Base-by-base conservation (phyloP, 768 basidiomycete species). In the Lactifluus echinatus region DNA sequence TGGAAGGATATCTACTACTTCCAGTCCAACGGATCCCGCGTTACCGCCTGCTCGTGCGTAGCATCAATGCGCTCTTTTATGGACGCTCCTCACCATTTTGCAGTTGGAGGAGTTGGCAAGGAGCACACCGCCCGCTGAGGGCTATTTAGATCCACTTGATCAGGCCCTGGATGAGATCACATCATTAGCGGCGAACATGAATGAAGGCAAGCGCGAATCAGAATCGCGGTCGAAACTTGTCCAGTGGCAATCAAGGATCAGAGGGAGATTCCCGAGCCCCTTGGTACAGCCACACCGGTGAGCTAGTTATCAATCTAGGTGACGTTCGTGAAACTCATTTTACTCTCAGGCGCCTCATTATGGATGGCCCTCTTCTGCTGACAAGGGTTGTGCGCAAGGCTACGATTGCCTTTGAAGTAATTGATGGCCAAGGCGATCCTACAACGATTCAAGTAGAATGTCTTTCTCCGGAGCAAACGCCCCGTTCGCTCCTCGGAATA, bases 21-120 rank as follows among this genome's bases (percentile, higher is more conserved):
- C 96, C 96, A 36, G 87, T 99, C 14, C 96, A 99, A 68, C 84
- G 96, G 52, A 89, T 99, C 66, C 96, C 96, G 14, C 84, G 96
- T n/a, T 99, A 99, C 74, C 84, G 89, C 58, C 73, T 99, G 56
- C 76, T 99, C 64, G 92, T 96, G 66, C 69, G 85, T 75, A n/a
- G 43, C 56, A 57, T 34, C 58, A 57, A 17, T 24, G 57, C 37
- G 21, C 8, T 29, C 45, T 19, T 39, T 57, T 19, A 3, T 45
- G 42, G 10, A 14, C 29, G 14, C 12, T 21, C 1, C 37, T 53
- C 37, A 57, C 11, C 21, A 12, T 36, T 33, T 29, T 8, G 64
- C 63, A 89, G 90, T 76, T 97, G 63, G 93, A 94, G 69, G 89
- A 96, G 67, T 76, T 97, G 17, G 76, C 86, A 17, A 79, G 85